Evolutionary conservation across 1,284 basidiomycete species (phyloP).

Genomic region (Leccinum subfulvum): DNA sequence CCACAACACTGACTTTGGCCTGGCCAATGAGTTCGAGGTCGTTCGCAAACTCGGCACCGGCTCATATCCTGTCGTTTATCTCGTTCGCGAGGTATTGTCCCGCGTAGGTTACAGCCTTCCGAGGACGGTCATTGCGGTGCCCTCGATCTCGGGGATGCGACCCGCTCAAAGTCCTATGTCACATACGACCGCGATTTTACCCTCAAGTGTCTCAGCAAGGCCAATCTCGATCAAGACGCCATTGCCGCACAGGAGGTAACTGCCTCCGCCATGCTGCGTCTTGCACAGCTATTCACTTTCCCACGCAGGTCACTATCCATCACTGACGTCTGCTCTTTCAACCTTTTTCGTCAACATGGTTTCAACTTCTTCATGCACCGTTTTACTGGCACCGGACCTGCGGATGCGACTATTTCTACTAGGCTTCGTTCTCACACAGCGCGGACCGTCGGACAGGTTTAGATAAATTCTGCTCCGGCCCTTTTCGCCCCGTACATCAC

Average conservation of each 20-base stretch:
- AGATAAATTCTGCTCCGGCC: neutral
- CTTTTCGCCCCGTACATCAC: neutral
- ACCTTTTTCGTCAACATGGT: slow-evolving; percentile 78
- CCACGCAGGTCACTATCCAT: slow-evolving; percentile 81
- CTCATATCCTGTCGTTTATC: slow-evolving; percentile 91
- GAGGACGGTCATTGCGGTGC: slow-evolving; percentile 62
- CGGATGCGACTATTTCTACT: too few species aligned
- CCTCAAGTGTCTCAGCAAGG: slow-evolving; percentile 94
- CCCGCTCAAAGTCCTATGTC: slow-evolving; percentile 38
- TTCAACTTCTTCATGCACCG: slow-evolving; percentile 85
- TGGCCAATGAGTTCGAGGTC: slow-evolving; percentile 76
- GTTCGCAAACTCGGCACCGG: slow-evolving; percentile 83
- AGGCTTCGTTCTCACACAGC: too few species aligned
- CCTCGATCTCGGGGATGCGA: slow-evolving; percentile 57
- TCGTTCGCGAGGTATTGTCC: slow-evolving; percentile 81
- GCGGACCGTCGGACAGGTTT: too few species aligned
- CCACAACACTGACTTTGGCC: slow-evolving; percentile 42
- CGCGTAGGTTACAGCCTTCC: slow-evolving; percentile 47
- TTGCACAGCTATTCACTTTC: slow-evolving; percentile 12
- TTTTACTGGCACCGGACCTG: slow-evolving; percentile 69
- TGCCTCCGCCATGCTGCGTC: slow-evolving; percentile 16
- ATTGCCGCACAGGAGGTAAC: slow-evolving; percentile 84
- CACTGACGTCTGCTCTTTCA: slow-evolving; percentile 84
- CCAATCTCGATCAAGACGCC: slow-evolving; percentile 84
- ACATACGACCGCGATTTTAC: slow-evolving; percentile 87